phyloP scores from a whole-genome alignment of 345 rosid genomes.

The Eucalyptus sideroxylon region DNA sequence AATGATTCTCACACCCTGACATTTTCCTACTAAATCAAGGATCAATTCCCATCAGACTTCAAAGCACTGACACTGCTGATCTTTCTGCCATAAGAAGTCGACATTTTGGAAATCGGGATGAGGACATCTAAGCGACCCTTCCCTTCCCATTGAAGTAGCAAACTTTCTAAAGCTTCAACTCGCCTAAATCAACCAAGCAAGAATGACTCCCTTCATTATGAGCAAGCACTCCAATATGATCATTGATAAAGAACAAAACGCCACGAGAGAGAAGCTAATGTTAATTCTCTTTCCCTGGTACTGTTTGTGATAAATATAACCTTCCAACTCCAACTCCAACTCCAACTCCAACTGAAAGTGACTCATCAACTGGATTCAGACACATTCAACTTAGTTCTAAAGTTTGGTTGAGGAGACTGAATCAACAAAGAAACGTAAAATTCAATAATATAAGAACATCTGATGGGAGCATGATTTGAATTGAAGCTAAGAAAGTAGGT shows the following conservation, averaged over 20 bases:
- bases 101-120: constrained; percentile 6
- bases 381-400: background rate
- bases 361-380: constrained; percentile 17
- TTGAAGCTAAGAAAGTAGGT: constrained; percentile 45
- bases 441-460: constrained; percentile 1
- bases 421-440: background rate
- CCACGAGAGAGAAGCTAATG: background rate
- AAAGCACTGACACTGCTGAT: constrained; percentile 20
- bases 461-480: constrained; percentile 19
- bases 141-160: constrained; percentile 33
- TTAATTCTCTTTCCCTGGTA: background rate
- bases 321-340: background rate
- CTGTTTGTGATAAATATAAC: background rate
- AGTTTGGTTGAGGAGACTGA: constrained; percentile 10
- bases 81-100: constrained; percentile 11
- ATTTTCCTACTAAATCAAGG: constrained; percentile 42
- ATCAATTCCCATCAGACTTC: constrained; percentile 33
- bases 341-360: constrained; percentile 1
- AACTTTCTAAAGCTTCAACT: background rate
- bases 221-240: background rate
- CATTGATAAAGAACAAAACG: background rate
- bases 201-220: background rate
- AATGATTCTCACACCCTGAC: constrained; percentile 25
- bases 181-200: background rate
- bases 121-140: constrained; percentile 33